These are phyloP conservation scores for Nothopassalora personata DNA, from an alignment of 2,329 filamentous ascomycete genomes.

Conservation along the genomic window DNA sequence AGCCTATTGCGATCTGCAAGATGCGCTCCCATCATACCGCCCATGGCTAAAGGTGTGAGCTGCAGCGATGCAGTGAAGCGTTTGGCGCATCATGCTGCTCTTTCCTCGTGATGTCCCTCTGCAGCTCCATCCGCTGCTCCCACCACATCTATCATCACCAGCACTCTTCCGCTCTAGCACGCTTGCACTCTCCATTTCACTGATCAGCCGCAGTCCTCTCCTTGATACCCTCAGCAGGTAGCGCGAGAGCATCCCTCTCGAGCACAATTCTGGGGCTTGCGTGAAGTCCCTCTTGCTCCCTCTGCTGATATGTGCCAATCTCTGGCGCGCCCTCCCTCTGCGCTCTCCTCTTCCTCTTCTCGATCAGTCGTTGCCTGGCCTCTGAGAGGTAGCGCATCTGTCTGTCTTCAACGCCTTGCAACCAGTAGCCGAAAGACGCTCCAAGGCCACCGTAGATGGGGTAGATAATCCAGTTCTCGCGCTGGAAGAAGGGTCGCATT, in stretches of 20 bases:
- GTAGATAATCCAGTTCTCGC: conserved; percentile 81
- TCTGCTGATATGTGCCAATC: conserved; percentile 28
- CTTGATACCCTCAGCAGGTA: conserved; percentile 2
- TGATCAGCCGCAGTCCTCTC: conserved; percentile 17
- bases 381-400: conserved; percentile 73
- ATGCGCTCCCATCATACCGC: neutral
- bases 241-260: conserved; percentile 10
- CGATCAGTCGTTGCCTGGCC: conserved; percentile 73
- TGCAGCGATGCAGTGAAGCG: neutral
- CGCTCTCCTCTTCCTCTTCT: conserved; percentile 79
- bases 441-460: conserved; percentile 81
- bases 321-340: conserved; percentile 51
- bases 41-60: neutral
- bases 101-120: neutral
- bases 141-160: neutral
- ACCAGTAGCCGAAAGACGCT: conserved; percentile 93
- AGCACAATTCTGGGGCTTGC: conserved; percentile 16
- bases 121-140: neutral
- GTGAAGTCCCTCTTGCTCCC: conserved; percentile 30
- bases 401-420: conserved; percentile 80
- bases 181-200: conserved; percentile 2
- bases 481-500: conserved; percentile 91
- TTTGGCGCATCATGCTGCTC: neutral
- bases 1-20: neutral
- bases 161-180: neutral